phyloP scores from a whole-genome alignment of 352 stramenopile genomes.

The Aphanomyces cochlioides region DNA sequence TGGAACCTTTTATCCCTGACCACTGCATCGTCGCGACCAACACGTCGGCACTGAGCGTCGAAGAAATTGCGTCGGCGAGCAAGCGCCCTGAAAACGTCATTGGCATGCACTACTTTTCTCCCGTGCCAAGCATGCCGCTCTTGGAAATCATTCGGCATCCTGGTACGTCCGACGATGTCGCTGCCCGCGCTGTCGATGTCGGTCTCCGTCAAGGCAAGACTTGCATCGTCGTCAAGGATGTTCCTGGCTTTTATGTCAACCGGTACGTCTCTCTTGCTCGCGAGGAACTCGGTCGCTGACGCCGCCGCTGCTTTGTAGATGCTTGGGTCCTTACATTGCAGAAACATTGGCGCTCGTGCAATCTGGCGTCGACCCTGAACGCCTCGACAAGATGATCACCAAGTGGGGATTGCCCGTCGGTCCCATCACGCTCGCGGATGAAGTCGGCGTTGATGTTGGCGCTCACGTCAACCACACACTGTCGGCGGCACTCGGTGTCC shows the following conservation, averaged over 20 bases:
- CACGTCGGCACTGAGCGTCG: constrained; percentile 96
- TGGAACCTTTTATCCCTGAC: constrained; percentile 90
- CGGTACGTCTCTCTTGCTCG: constrained; percentile 36
- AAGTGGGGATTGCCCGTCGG: constrained; percentile 97
- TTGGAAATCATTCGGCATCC: constrained; percentile 98
- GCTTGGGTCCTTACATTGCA: constrained; percentile 92
- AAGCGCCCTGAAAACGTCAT: constrained; percentile 90
- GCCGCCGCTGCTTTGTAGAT: constrained; percentile 35
- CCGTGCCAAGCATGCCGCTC: constrained; percentile 96
- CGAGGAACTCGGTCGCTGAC: neutral
- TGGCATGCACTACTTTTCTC: constrained; percentile 99
- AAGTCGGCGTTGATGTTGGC: constrained; percentile 97
- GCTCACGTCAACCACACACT: constrained; percentile 93
- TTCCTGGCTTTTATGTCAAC: constrained; percentile 99
- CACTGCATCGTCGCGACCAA: constrained; percentile 98
- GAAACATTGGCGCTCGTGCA: constrained; percentile 89
- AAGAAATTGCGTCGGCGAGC: constrained; percentile 87
- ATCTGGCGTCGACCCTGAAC: constrained; percentile 90
- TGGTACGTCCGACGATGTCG: constrained; percentile 84
- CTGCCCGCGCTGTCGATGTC: constrained; percentile 91
- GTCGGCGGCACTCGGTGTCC: constrained; percentile 91
- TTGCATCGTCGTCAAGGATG: constrained; percentile 97
- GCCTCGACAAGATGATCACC: constrained; percentile 93
- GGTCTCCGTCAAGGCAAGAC: constrained; percentile 98
- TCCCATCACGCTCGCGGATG: constrained; percentile 95